These are phyloP conservation scores for Tephrocybe sp. DNA, from an alignment of 768 basidiomycete species.

Conservation along the genomic window DNA sequence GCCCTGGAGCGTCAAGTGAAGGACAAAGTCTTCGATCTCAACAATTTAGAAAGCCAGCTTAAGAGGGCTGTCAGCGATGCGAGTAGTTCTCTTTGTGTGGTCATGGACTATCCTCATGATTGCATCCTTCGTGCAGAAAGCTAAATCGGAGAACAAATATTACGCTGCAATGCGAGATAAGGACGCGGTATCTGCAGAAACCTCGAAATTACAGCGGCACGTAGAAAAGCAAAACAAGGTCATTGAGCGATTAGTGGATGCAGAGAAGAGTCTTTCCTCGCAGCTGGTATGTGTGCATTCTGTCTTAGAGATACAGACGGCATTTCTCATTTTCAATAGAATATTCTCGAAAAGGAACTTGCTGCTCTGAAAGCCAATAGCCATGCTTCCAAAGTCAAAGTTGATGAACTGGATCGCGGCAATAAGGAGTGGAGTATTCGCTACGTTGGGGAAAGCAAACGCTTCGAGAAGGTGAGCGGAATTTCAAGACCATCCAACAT, in stretches of 20 bases:
- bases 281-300: conserved; percentile 55
- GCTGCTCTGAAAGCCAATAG: conserved; percentile 28
- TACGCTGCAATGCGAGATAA: conserved; percentile 88
- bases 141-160: conserved; percentile 94
- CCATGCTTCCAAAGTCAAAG: conserved; percentile 23
- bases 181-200: conserved; percentile 77
- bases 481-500: not conserved
- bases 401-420: conserved; percentile 30
- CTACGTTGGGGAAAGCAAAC: conserved; percentile 38
- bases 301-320: not conserved
- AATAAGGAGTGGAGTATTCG: conserved; percentile 29
- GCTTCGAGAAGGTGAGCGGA: conserved; percentile 37
- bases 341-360: conserved; percentile 47
- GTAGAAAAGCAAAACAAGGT: conserved; percentile 49
- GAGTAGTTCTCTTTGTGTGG: conserved; percentile 34
- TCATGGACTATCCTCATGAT: not conserved
- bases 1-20: conserved; percentile 75
- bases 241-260: conserved; percentile 64
- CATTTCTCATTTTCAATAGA: conserved; percentile 23
- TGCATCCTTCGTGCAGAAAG: conserved; percentile 60
- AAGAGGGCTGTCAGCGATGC: conserved; percentile 71
- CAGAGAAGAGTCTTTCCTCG: conserved; percentile 55
- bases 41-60: conserved; percentile 70
- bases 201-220: conserved; percentile 58
- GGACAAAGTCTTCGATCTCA: conserved; percentile 84